Percentiles rank a stretch among this genome's conserved stretches.
Evolutionary conservation across 2,329 filamentous ascomycete species (phyloP).

Genomic region (Mycosphaerelloides madeirae): DNA sequence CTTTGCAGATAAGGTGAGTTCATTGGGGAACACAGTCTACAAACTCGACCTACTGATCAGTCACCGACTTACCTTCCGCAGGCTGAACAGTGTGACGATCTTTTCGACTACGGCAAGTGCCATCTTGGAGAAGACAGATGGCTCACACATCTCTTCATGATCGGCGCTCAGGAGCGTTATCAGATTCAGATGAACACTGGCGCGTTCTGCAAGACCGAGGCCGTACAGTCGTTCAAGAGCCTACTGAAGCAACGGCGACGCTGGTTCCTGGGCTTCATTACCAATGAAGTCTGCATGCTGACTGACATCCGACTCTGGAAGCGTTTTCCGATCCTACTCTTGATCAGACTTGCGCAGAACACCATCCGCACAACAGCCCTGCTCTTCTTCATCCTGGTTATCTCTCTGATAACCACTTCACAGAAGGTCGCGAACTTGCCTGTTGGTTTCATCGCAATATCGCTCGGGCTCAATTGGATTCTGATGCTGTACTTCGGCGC

Average conservation of each 20-base stretch:
- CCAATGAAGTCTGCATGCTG: slow-evolving; percentile 97
- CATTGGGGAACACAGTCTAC: no score
- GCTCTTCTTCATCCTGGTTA: slow-evolving; percentile 87
- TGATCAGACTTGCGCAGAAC: slow-evolving; percentile 91
- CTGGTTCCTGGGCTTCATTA: slow-evolving; percentile 97
- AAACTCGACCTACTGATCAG: no score
- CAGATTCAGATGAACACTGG: slow-evolving; percentile 98
- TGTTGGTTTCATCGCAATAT: slow-evolving; percentile 89
- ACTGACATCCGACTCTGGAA: slow-evolving; percentile 90
- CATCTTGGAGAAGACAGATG: slow-evolving; percentile 93
- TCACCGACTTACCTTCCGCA: no score
- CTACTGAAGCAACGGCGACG: slow-evolving; percentile 89
- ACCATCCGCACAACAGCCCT: slow-evolving; percentile 92
- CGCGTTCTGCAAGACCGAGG: slow-evolving; percentile 97
- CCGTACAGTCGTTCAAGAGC: slow-evolving; percentile 79
- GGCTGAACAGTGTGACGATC: slow-evolving; percentile 86
- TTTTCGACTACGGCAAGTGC: slow-evolving; percentile 95
- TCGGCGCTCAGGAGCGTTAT: slow-evolving; percentile 84
- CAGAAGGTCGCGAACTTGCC: slow-evolving; percentile 74
- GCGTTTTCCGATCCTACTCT: slow-evolving; percentile 77
- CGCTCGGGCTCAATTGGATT: slow-evolving; percentile 85
- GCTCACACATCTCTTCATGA: slow-evolving; percentile 98
- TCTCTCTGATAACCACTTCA: slow-evolving; percentile 79
- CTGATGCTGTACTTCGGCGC: slow-evolving; percentile 95
- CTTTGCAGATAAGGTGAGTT: slow-evolving; percentile 72